These are phyloP conservation scores for Mikania micrantha DNA, from an alignment of 129 eudicot genomes.

Conservation along the genomic window DNA sequence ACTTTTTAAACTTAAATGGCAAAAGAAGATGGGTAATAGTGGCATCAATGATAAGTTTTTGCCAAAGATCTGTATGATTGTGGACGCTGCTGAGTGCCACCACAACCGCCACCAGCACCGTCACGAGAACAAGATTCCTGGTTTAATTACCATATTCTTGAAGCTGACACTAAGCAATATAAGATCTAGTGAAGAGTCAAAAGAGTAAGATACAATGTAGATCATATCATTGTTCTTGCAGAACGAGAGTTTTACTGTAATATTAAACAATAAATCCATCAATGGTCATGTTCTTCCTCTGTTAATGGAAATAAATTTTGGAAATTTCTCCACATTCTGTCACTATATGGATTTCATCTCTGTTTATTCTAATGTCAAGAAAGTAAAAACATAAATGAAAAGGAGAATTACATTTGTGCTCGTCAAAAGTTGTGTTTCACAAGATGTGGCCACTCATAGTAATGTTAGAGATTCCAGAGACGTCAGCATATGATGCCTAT, in stretches of 20 bases:
- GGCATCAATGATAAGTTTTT: conserved; percentile 30
- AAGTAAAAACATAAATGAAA: neutral
- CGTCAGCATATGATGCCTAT: too few relatives aligned
- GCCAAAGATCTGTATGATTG: conserved; percentile 46
- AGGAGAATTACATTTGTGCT: neutral
- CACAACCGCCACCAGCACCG: conserved; percentile 9
- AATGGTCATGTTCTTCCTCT: neutral
- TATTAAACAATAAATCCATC: neutral
- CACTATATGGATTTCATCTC: neutral
- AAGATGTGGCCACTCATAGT: too few relatives aligned
- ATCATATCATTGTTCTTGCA: neutral
- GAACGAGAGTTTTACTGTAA: neutral
- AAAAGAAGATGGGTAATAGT: conserved; percentile 33
- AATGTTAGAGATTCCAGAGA: too few relatives aligned
- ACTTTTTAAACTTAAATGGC: conserved; percentile 32
- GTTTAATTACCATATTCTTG: conserved; percentile 54
- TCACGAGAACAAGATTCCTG: conserved; percentile 22
- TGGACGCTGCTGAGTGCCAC: conserved; percentile 38
- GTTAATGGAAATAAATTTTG: neutral
- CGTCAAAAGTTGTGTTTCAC: too few relatives aligned
- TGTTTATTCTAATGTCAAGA: neutral
- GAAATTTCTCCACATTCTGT: neutral
- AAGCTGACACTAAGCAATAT: conserved; percentile 25
- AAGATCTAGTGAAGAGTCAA: neutral
- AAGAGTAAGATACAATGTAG: conserved; percentile 7